Evolutionary conservation across 495 filamentous ascomycete species (phyloP), one percentile per base, ranked within the genome.

Genomic region (Hyaloscypha finlandica): DNA sequence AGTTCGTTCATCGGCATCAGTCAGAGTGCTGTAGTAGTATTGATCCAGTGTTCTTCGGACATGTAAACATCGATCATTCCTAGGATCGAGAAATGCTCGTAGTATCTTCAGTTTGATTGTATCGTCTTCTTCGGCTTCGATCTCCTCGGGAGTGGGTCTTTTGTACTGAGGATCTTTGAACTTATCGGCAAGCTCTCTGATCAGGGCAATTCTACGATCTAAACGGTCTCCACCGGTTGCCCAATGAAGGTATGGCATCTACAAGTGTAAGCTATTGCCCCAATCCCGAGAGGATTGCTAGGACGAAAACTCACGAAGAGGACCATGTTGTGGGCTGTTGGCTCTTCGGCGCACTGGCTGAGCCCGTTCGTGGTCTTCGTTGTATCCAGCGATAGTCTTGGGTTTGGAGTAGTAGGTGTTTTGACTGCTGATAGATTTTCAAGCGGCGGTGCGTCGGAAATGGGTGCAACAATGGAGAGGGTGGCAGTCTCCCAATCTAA

Each of bases 211-310:
- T 20, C 57, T 8, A 4, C 35, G 29, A 33, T 37, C 31, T 20
- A 33, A 32, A 37, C 35, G 8, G 32, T 59, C 33, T 39, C 57
- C 57, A 59, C 57, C 39, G 19, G 57, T 35, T 16, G 57, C 29
- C 57, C 57, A 59, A 37, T 59, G 57, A 8, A 59, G 32, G 12
- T 59, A 59, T 8, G 57, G 57, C 57, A 59, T 59, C 57, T 59
- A 37, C 9, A 59, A 5, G 39, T 35, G 31, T 59, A 32, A 59
- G 57, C 8, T 6, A 59, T 20, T 20, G 9, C 33, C 11, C 30
- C 19, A 35, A 11, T 16, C 57, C 8, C 35, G 30, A 29, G 30
- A 25, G 20, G 20, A 20, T 6, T 16, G 6, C 53, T 53, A 25
- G 9, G 16, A 12, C 0, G 20, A 3, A 29, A 56, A 56, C 53